A percentile compares a stretch with the other conserved stretches of the same genome.
phyloP scores from a whole-genome alignment of 768 basidiomycete species.

The Lactarius pseudohatsudake region DNA sequence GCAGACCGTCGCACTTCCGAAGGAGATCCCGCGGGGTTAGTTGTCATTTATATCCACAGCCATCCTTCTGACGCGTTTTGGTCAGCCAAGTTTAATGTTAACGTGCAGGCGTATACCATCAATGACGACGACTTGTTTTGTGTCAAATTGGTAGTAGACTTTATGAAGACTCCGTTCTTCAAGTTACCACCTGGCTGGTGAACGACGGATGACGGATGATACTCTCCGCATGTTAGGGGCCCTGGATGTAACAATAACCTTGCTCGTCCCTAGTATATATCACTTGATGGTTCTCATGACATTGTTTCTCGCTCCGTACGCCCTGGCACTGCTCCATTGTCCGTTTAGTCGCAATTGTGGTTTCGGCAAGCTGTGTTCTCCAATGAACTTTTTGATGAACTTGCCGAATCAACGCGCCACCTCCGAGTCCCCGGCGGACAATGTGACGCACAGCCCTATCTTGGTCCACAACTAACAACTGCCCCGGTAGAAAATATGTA shows the following conservation, averaged over 20 bases:
- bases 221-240: not conserved
- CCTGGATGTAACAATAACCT: not conserved
- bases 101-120: constrained; percentile 65
- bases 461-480: constrained; percentile 5
- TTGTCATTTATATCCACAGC: not conserved
- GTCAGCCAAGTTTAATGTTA: constrained; percentile 80
- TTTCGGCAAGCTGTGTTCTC: not conserved
- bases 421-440: constrained; percentile 12
- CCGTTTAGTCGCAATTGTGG: not conserved
- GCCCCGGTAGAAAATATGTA: constrained; percentile 6
- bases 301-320: not conserved
- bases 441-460: constrained; percentile 25
- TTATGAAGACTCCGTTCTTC: constrained; percentile 47
- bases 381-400: not conserved
- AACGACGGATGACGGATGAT: constrained; percentile 4
- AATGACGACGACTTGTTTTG: constrained; percentile 80
- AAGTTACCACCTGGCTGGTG: constrained; percentile 34
- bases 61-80: constrained; percentile 12
- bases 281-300: not conserved
- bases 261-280: not conserved
- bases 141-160: constrained; percentile 76
- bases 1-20: constrained; percentile 86
- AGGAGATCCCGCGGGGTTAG: constrained; percentile 83
- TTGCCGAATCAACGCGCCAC: constrained; percentile 10
- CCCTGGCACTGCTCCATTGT: not conserved